These are phyloP conservation scores for Borovskyia barvae DNA, from an alignment of 208 protist genomes.

Conservation along the genomic window DNA sequence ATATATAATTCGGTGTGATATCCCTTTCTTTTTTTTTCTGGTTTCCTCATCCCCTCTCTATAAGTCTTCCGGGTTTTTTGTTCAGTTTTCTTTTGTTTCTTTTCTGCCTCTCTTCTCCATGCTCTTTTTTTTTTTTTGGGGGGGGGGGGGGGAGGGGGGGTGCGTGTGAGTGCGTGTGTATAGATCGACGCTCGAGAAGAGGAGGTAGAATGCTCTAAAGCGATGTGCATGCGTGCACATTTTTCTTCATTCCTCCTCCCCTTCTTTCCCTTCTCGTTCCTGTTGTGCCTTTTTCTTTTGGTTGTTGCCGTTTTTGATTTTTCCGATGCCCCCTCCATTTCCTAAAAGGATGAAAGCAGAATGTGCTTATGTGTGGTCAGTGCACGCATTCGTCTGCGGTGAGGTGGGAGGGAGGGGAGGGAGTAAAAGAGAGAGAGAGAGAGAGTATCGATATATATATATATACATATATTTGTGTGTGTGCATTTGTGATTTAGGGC, in stretches of 20 bases:
- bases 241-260: not conserved
- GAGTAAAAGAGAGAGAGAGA: no score
- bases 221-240: not conserved
- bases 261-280: conserved; percentile 5
- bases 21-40: conserved; percentile 4
- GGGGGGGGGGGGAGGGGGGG: no score
- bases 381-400: no score
- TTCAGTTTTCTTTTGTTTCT: conserved; percentile 2
- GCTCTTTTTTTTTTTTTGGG: not conserved
- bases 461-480: no score
- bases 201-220: not conserved
- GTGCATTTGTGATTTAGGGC: no score
- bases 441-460: no score
- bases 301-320: no score
- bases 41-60: conserved; percentile 3
- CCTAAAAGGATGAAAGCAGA: no score
- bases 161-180: no score
- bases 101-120: conserved; percentile 7
- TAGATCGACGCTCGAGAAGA: not conserved
- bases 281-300: not conserved
- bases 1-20: not conserved
- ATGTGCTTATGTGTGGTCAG: no score
- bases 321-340: no score
- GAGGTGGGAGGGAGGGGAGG: no score
- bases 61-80: not conserved